Percentiles rank a stretch among this genome's conserved stretches.
phyloP scores from a whole-genome alignment of 2,329 filamentous ascomycete genomes.

The Paecilomyces formosus region DNA sequence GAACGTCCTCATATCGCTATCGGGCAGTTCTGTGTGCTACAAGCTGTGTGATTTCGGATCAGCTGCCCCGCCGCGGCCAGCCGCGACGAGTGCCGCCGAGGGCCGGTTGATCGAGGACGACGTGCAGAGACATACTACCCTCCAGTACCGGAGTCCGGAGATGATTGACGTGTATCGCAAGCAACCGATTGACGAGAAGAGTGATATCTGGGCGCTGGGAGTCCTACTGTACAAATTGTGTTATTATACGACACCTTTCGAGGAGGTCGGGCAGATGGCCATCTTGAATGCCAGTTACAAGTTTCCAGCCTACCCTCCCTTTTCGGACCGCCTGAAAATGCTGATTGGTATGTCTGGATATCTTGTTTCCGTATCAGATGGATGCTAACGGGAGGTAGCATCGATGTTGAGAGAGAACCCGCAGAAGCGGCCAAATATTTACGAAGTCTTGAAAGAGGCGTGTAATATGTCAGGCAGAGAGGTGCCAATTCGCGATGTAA shows the following conservation, averaged over 20 bases:
- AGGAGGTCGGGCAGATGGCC: conserved; percentile 94
- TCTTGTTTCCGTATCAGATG: conserved; percentile 1
- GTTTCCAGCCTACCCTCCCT: conserved; percentile 78
- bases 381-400: conserved; percentile 42
- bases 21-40: conserved; percentile 64
- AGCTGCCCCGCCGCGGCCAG: conserved; percentile 72
- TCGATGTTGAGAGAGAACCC: conserved; percentile 87
- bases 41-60: conserved; percentile 99
- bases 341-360: conserved; percentile 63
- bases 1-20: conserved; percentile 81
- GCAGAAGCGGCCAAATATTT: conserved; percentile 77
- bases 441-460: conserved; percentile 79
- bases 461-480: conserved; percentile 84
- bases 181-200: conserved; percentile 95
- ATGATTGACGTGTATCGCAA: conserved; percentile 98
- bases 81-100: conserved; percentile 78
- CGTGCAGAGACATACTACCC: conserved; percentile 90
- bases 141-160: conserved; percentile 95
- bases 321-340: conserved; percentile 82
- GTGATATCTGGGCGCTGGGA: conserved; percentile 94
- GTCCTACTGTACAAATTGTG: conserved; percentile 96
- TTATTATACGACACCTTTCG: conserved; percentile 98
- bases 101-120: conserved; percentile 93
- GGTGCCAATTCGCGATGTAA: conserved; percentile 80
- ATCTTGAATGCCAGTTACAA: conserved; percentile 94